Evolutionary conservation across 306 rosid species (phyloP), one percentile per base, ranked within the genome.

Genomic region (Pterocarpus macrocarpus): DNA sequence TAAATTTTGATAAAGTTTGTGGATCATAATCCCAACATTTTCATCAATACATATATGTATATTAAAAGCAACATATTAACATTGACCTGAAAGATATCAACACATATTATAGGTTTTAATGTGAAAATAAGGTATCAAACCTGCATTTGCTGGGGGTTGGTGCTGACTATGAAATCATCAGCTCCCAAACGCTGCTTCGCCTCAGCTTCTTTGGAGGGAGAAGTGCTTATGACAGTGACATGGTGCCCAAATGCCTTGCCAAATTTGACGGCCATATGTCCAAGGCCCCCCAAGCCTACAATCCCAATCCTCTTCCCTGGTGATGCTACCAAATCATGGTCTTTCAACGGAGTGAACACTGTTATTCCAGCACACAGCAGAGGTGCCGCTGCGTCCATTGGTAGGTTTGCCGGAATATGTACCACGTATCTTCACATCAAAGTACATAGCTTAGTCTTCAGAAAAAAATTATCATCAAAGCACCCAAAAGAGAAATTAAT

Each of bases 201-300:
- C 67, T 92, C 95, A 0, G 76, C 4, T 61, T 90, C 84, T 89
- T 92, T 92, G 33, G 91, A 85, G 0, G 95, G 91, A 49, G 95
- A 88, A 59, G 90, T 83, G 87, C 97, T 92, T 3, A 92, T 90
- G 6, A 92, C 97, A 2, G 95, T 90, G 13, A 92, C 95, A 39
- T 92, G 95, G 62, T 92, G 97, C 0, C 95, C 95, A 14, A 88
- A 90, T 8, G 95, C 95, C 77, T 90, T 92, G 2, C 81, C 95
- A 52, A 92, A 92, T 70, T 92, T 92, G 28, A 92, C 97, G 0
- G 95, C 97, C 8, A 92, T 10, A 35, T 90, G 97, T 12, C 97
- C 97, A 4, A 90, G 91, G 1, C 95, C 97, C 16, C 97, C 95
- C 9, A 92, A 78, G 3, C 97, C 97, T 14, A 92, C 92, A 15